Evolutionary conservation across 1,139 yeast species (phyloP), one percentile per base, ranked within the genome.

Genomic region (Kodamaea anthophila): DNA sequence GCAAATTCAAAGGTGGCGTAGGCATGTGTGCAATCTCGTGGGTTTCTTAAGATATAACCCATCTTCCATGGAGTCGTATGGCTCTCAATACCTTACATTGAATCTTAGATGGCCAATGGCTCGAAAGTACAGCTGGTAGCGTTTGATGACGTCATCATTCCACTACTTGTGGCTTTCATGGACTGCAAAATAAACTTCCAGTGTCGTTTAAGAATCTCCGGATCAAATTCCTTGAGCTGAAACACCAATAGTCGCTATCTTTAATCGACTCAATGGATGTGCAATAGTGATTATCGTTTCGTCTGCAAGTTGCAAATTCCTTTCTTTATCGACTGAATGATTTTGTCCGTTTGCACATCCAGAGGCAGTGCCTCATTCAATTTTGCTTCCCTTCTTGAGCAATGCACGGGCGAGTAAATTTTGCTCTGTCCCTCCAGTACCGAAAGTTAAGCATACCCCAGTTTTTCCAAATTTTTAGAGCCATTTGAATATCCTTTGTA

Each of bases 311-410:
- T n/a, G n/a, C n/a, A n/a, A n/a, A 59, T 30, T 57, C 57, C 3
- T 41, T 35, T 32, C 62, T 42, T 58, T 1, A 65, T 58, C 15
- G 51, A 49, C 36, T 59, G 65, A 18, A 59, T 55, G 27, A 58
- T 47, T 31, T 53, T 52, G 37, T 58, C 65, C 1, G 65, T 58
- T 37, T 57, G 55, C 5, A 55, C 61, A 41, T 59, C 65, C 14
- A 59, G 64, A 55, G 9, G 65, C 63, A 4, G 65, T 58, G 65
- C 65, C 37, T 59, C 65, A 37, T 58, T 64, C 26, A 60, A 44
- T 51, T 26, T 49, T 55, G 1, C 62, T 51, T 13, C 49, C 44
- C 9, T 16, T 6, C 26, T 57, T 58, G 28, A 58, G 47, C 23
- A 60, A 48, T 0, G 65, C 61, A 39, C 67, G 46, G 1, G 65